A percentile compares a stretch with the other conserved stretches of the same genome.
Evolutionary conservation across 176 grass and related monocot species (phyloP).

Genomic region (Eleusine indica): DNA sequence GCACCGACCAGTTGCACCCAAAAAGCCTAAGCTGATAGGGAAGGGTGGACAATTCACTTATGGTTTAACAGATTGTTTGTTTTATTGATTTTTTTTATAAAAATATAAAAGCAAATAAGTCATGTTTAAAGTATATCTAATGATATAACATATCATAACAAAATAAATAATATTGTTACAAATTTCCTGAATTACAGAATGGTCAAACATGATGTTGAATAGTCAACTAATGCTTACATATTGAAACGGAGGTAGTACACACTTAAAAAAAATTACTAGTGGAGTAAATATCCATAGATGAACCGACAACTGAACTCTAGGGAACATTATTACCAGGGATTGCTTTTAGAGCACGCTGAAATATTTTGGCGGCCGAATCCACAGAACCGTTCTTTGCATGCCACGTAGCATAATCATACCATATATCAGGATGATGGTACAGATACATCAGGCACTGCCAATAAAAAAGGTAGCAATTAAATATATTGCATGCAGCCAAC

Average conservation of each 20-base stretch:
- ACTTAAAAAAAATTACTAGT: constrained; percentile 25
- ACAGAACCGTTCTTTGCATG: constrained; percentile 71
- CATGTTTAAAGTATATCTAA: no score
- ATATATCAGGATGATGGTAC: constrained; percentile 98
- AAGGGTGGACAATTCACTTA: no score
- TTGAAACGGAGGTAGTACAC: not conserved
- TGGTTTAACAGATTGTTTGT: no score
- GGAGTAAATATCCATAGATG: constrained; percentile 6
- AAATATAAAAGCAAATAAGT: no score
- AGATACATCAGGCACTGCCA: constrained; percentile 93
- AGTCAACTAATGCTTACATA: no score
- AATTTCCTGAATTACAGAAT: no score
- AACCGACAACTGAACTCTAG: constrained; percentile 21
- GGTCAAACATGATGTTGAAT: no score
- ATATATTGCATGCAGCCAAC: constrained; percentile 4
- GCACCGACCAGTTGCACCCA: no score
- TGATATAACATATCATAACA: no score
- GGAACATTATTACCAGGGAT: constrained; percentile 79
- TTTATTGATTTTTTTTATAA: no score
- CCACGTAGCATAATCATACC: constrained; percentile 97
- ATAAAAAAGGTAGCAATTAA: constrained; percentile 30
- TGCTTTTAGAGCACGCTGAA: constrained; percentile 94
- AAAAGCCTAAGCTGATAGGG: no score
- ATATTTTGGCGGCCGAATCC: constrained; percentile 90
- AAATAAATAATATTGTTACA: no score